These are phyloP conservation scores for Trametes hirsuta DNA, from an alignment of 1,284 basidiomycete genomes.

Conservation along the genomic window DNA sequence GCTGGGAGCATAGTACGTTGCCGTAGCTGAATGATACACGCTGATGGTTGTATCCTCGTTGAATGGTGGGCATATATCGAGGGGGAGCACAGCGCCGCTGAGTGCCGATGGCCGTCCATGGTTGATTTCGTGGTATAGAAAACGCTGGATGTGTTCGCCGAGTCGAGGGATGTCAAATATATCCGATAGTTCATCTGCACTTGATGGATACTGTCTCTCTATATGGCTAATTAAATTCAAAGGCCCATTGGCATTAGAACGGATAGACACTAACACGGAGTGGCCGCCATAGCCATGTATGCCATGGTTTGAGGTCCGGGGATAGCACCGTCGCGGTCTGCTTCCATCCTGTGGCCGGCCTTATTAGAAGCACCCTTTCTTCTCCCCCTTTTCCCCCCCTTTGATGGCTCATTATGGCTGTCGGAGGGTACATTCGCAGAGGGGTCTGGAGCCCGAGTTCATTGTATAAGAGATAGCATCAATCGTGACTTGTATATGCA, in stretches of 20 bases:
- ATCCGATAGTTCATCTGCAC: not conserved
- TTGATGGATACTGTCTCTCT: not conserved
- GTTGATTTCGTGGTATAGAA: not conserved
- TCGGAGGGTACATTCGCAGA: no score
- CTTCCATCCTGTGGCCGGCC: no score
- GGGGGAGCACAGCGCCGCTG: not conserved
- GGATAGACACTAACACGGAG: not conserved
- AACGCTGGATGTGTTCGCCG: not conserved
- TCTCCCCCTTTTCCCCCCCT: no score
- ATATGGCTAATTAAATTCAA: not conserved
- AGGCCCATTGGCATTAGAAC: not conserved
- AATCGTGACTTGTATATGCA: no score
- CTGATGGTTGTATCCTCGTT: not conserved
- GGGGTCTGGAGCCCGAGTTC: no score
- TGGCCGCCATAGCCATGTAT: not conserved
- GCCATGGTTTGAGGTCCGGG: not conserved
- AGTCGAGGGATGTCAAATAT: not conserved
- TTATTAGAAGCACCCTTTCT: no score
- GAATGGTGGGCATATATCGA: not conserved
- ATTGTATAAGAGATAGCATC: no score
- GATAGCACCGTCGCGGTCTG: not conserved
- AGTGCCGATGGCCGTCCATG: not conserved
- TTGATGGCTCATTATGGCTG: no score
- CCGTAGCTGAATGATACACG: not conserved
- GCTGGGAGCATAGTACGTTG: not conserved